Evolutionary conservation across 2,329 filamentous ascomycete species (phyloP).

Genomic region (Verticillium tricorpus): DNA sequence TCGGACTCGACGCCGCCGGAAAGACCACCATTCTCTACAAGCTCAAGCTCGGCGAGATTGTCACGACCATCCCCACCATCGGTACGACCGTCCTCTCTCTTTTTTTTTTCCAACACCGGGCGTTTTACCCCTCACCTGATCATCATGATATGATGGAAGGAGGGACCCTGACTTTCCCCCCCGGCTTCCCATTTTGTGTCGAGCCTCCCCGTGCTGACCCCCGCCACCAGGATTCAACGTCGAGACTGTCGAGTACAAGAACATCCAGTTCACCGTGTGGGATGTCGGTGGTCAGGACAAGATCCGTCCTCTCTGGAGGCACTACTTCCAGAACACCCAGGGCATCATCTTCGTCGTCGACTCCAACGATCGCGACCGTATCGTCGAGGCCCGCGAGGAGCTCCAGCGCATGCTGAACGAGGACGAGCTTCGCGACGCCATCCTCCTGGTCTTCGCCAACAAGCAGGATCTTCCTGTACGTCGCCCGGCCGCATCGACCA

Average conservation of each 20-base stretch:
- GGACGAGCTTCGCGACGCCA: constrained; percentile 94
- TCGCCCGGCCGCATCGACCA: constrained; percentile 17
- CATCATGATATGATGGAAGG: background rate
- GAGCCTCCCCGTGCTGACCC: constrained; percentile 16
- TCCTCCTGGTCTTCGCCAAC: constrained; percentile 97
- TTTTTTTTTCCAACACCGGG: background rate
- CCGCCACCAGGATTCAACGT: constrained; percentile 82
- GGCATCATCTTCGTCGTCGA: constrained; percentile 99
- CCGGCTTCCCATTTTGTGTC: background rate
- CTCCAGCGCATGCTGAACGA: constrained; percentile 98
- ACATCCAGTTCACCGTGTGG: constrained; percentile 99
- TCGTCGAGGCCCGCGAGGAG: constrained; percentile 94
- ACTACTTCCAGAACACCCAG: constrained; percentile 67
- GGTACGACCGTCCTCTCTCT: constrained; percentile 50
- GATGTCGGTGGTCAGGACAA: constrained; percentile 96
- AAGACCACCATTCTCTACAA: constrained; percentile 99
- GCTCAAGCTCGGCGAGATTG: constrained; percentile 98
- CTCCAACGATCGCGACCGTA: constrained; percentile 96
- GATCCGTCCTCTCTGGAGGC: constrained; percentile 6
- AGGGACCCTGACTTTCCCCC: background rate
- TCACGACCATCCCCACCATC: constrained; percentile 98
- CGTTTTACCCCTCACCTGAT: background rate
- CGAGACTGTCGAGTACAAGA: constrained; percentile 99
- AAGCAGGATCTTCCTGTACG: constrained; percentile 98
- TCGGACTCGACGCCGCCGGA: constrained; percentile 97